phyloP scores from a whole-genome alignment of 768 basidiomycete genomes.

The Strobilomyces echinocephalus region DNA sequence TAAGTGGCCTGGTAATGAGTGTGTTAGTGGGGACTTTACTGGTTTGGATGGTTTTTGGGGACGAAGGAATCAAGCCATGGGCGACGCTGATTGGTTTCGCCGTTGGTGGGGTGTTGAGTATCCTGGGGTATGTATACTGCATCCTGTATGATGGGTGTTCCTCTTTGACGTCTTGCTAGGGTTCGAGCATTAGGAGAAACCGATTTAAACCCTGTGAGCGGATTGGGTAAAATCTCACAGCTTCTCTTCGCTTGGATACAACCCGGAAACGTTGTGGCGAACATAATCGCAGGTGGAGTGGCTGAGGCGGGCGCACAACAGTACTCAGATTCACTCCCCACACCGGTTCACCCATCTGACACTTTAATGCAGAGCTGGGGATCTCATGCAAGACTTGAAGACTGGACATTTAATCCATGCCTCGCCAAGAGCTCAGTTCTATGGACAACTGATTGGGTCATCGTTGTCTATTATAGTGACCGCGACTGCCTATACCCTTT shows the following conservation, averaged over 20 bases:
- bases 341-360: slow-evolving; percentile 1
- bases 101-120: slow-evolving; percentile 76
- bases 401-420: slow-evolving; percentile 91
- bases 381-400: slow-evolving; percentile 98
- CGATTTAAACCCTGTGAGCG: slow-evolving; percentile 88
- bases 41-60: slow-evolving; percentile 86
- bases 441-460: slow-evolving; percentile 88
- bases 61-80: slow-evolving; percentile 92
- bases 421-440: slow-evolving; percentile 92
- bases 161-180: slow-evolving; percentile 34
- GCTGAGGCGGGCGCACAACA: slow-evolving; percentile 94
- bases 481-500: slow-evolving; percentile 80
- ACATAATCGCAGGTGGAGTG: slow-evolving; percentile 96
- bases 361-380: slow-evolving; percentile 64
- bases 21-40: slow-evolving; percentile 66
- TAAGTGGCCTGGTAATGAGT: slow-evolving; percentile 58
- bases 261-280: slow-evolving; percentile 94
- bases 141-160: background rate
- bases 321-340: slow-evolving; percentile 36
- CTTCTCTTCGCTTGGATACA: slow-evolving; percentile 92
- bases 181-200: slow-evolving; percentile 95
- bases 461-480: slow-evolving; percentile 85
- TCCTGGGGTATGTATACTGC: slow-evolving; percentile 66
- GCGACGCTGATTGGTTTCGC: slow-evolving; percentile 83
- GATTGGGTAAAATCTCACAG: slow-evolving; percentile 92